Evolutionary conservation across 345 rosid species (phyloP), one percentile per base, ranked within the genome.

Genomic region (Eucalyptus pauciflora): DNA sequence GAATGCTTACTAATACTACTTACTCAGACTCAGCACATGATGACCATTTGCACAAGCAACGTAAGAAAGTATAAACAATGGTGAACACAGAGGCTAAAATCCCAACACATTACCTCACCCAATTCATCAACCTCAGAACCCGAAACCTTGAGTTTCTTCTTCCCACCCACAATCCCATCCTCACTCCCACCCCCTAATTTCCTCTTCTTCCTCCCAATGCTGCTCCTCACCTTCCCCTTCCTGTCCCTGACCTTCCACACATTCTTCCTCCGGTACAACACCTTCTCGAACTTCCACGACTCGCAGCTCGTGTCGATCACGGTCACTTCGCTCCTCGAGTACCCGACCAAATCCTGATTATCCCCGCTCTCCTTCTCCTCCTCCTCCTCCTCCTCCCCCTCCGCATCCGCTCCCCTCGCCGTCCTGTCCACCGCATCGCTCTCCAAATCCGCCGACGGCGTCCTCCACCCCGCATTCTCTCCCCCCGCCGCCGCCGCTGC

Each of bases 281-380:
- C 87, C 92, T 98, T 98, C 88, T 98, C 99, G 80, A 92, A 91
- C 93, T 98, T 98, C 99, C 99, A 98, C 88, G 89, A 93, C 50
- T 90, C 89, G 48, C 92, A 94, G 94, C 98, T 96, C 20, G 98
- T 96, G 89, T 98, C 99, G 24, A 98, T 98, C 64, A 98, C 97
- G 9, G 98, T 96, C 92, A 96, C 99, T 89, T 98, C 99, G 87
- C 99, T 96, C 91, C 95, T 96, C 87, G 99, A 96, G 88, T 93
- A 98, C 22, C 98, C 98, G 10, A 93, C 90, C 51, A 97, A 86
- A 92, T 93, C 98, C 90, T 88, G 91, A 88, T 95, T 96, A 60
- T 89, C 93, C 86, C 88, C 93, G 37, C 89, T 92, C 60, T 86
- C 93, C 15, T 86, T 94, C 10, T 87, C 88, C 20, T 79, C 91